Conservation (phyloP, 345 rosid genomes). For the Euphorbia lathyris region DNA sequence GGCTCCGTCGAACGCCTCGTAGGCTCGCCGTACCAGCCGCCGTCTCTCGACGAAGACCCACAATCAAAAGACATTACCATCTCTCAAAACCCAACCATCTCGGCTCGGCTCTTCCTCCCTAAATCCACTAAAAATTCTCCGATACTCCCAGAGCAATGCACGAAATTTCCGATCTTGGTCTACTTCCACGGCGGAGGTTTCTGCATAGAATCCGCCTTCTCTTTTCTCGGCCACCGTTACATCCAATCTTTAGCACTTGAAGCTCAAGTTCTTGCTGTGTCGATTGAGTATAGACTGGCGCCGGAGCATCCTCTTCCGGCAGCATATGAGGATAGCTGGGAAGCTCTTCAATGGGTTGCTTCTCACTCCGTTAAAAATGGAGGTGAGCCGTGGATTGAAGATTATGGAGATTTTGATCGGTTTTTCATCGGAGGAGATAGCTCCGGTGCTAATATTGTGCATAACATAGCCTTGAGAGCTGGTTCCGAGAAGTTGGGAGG, state of each 20-base stretch:
- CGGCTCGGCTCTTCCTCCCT: background rate
- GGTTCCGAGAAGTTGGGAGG: background rate
- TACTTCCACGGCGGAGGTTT: conserved; percentile 19
- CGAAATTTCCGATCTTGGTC: conserved; percentile 12
- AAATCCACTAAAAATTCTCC: background rate
- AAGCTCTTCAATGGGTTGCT: conserved; percentile 15
- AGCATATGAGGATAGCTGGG: conserved; percentile 17
- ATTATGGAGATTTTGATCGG: conserved; percentile 10
- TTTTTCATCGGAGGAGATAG: conserved; percentile 7
- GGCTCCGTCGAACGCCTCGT: background rate
- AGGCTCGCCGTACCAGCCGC: background rate
- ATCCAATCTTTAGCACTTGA: background rate
- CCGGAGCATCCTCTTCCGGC: conserved; percentile 15
- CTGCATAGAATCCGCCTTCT: conserved; percentile 10
- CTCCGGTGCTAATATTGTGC: conserved; percentile 5
- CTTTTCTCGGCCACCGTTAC: conserved; percentile 4
- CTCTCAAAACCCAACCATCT: background rate
- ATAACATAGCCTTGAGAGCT: background rate
- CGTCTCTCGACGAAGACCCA: background rate
- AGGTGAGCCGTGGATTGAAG: conserved; percentile 4
- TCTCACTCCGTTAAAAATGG: background rate
- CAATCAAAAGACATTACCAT: background rate
- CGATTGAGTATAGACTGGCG: conserved; percentile 12
- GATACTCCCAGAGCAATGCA: no score
- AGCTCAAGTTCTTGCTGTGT: conserved; percentile 8